Conservation (phyloP, 805 yeast genomes). For the Sugiyamaella boreocaroliniensis region DNA sequence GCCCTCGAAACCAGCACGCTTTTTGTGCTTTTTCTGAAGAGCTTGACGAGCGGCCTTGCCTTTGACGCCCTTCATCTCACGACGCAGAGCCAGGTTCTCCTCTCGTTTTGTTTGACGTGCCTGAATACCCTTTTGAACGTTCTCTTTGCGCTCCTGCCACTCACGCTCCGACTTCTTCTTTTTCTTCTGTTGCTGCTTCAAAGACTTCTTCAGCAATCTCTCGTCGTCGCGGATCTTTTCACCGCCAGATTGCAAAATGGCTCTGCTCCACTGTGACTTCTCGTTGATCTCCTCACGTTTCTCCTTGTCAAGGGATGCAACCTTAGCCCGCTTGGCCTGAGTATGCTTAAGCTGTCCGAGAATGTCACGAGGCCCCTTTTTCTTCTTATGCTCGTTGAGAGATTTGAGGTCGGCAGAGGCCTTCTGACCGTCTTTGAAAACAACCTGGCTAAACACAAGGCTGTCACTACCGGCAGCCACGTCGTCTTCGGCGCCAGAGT, state of each 20-base stretch:
- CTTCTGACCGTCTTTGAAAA: slow-evolving; percentile 73
- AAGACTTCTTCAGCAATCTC: slow-evolving; percentile 72
- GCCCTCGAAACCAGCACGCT: slow-evolving; percentile 92
- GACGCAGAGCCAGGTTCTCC: slow-evolving; percentile 79
- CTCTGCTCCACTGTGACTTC: slow-evolving; percentile 78
- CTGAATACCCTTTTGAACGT: slow-evolving; percentile 65
- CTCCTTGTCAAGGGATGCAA: slow-evolving; percentile 55
- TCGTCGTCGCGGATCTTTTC: slow-evolving; percentile 84
- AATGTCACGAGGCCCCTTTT: slow-evolving; percentile 82
- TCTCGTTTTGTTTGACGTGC: slow-evolving; percentile 83
- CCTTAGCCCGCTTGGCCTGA: slow-evolving; percentile 63
- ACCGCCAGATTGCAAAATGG: slow-evolving; percentile 84
- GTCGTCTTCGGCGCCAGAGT: slow-evolving; percentile 31
- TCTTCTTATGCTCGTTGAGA: slow-evolving; percentile 47
- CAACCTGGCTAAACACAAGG: slow-evolving; percentile 71
- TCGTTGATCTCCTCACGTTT: slow-evolving; percentile 52
- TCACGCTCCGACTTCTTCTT: slow-evolving; percentile 83
- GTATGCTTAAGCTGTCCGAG: slow-evolving; percentile 72
- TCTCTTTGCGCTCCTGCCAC: slow-evolving; percentile 85
- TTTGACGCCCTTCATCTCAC: slow-evolving; percentile 76
- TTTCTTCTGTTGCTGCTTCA: slow-evolving; percentile 73
- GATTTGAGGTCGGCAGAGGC: slow-evolving; percentile 63
- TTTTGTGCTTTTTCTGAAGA: slow-evolving; percentile 40
- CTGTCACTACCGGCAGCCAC: slow-evolving; percentile 24
- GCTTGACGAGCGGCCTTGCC: slow-evolving; percentile 64